Percentiles rank a stretch among this genome's conserved stretches.
These are phyloP conservation scores for Cyphellophora attinorum DNA, from an alignment of 2,329 filamentous ascomycete genomes.

Conservation along the genomic window DNA sequence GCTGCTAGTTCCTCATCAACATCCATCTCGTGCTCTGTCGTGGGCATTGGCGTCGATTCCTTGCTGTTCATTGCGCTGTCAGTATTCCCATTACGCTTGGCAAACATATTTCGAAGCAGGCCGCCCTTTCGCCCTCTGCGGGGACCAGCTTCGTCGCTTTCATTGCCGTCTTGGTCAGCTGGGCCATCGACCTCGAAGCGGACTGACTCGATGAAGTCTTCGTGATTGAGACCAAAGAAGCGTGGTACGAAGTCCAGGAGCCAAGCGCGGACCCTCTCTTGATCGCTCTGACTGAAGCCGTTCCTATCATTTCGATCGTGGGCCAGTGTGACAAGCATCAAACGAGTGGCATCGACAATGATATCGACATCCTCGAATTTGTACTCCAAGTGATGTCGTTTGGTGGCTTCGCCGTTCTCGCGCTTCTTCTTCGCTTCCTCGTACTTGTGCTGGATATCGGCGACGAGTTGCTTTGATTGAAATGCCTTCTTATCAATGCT, in stretches of 20 bases:
- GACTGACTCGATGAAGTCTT: slow-evolving; percentile 49
- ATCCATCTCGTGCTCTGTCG: slow-evolving; percentile 15
- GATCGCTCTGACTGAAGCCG: slow-evolving; percentile 45
- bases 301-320: slow-evolving; percentile 39
- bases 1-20: slow-evolving; percentile 62
- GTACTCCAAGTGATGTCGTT: slow-evolving; percentile 66
- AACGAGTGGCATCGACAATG: slow-evolving; percentile 41
- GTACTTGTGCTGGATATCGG: slow-evolving; percentile 83
- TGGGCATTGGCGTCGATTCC: slow-evolving; percentile 61
- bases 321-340: slow-evolving; percentile 41
- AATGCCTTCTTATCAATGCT: slow-evolving; percentile 84
- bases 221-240: slow-evolving; percentile 68
- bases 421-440: slow-evolving; percentile 77
- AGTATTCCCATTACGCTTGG: slow-evolving; percentile 70
- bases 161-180: slow-evolving; percentile 53
- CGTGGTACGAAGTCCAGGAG: slow-evolving; percentile 65
- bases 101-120: slow-evolving; percentile 75
- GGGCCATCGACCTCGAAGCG: slow-evolving; percentile 64
- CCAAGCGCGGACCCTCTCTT: slow-evolving; percentile 64
- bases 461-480: slow-evolving; percentile 78
- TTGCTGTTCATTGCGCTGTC: slow-evolving; percentile 72
- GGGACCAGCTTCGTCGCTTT: slow-evolving; percentile 62
- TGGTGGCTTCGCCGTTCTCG: slow-evolving; percentile 48
- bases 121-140: slow-evolving; percentile 65
- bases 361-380: slow-evolving; percentile 63